Base-by-base conservation (phyloP, 192 early-diverging fungal species). In the Umbelopsis isabellina region DNA sequence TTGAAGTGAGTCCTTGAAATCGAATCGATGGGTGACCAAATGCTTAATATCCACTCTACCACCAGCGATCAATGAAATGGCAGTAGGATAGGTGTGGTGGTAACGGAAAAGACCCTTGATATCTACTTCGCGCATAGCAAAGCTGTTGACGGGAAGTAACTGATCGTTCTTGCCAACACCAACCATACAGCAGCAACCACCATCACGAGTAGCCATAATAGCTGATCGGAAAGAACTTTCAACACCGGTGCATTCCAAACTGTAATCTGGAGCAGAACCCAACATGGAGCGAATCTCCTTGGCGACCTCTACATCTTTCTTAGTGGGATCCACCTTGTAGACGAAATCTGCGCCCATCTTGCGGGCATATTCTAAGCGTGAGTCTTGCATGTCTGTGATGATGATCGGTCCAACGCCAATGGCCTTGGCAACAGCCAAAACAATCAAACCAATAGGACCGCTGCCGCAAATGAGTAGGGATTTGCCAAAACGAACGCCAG, bases 361-460 rank as follows among this genome's bases (percentile, higher is more conserved):
- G 37, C 73, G 68, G 13, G 75, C 75, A 51, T 73, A 77, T 30
- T 77, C 58, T 20, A 77, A 64, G 35, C 75, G 68, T 4, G 55
- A 51, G 35, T 69, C 65, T 49, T 70, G 61, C 15, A 74, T 69
- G 65, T 78, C 76, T 4, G 73, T 50, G 35, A 78, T 74, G 13
- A 66, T 65, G 20, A 78, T 68, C 10, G 73, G 73, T 21, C 68
- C 41, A 15, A 74, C 65, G 23, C 76, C 76, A 61, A 69, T 70
- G 23, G 72, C 76, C 65, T 70, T 74, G 13, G 78, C 78, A 16
- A 76, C 64, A 49, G 78, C 76, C 30, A 65, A 66, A 18, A 53
- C 64, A 2, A 79, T 65, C 11, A 77, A 51, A 22, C 78, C 79
- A 67, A 80, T 74, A 41, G 79, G 77, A n/a, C 79, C 79, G 46